phyloP scores from a whole-genome alignment of 2,329 filamentous ascomycete species.

The Coniochaeta sp. region DNA sequence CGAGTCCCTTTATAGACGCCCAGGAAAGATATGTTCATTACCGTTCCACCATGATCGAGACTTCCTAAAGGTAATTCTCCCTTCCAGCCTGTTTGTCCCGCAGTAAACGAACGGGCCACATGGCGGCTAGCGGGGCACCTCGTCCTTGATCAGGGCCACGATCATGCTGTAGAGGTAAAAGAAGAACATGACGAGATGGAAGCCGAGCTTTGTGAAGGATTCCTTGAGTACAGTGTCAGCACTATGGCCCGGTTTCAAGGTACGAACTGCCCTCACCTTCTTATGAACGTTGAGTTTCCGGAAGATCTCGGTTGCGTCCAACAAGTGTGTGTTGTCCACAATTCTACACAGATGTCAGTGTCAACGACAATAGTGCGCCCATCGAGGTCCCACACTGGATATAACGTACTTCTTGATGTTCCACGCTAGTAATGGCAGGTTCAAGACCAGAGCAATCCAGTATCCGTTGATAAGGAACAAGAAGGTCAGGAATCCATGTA shows the following conservation, averaged over 20 bases:
- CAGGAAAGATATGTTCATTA: neutral
- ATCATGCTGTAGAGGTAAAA: conserved; percentile 99
- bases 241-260: neutral
- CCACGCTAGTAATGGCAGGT: conserved; percentile 85
- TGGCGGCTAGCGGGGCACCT: conserved; percentile 35
- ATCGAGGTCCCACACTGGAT: conserved; percentile 77
- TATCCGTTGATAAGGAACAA: conserved; percentile 98
- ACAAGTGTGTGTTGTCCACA: conserved; percentile 89
- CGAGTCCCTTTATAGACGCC: neutral
- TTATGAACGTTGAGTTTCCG: conserved; percentile 98
- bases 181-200: conserved; percentile 99
- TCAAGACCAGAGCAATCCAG: conserved; percentile 89
- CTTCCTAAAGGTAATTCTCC: neutral
- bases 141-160: conserved; percentile 92
- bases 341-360: conserved; percentile 55
- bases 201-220: conserved; percentile 98
- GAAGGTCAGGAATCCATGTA: conserved; percentile 92
- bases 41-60: neutral
- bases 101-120: neutral
- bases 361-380: conserved; percentile 59
- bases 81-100: neutral
- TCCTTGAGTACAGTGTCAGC: conserved; percentile 55
- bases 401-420: conserved; percentile 91
- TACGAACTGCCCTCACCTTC: conserved; percentile 54
- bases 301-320: conserved; percentile 99